Evolutionary conservation across 192 early-diverging fungal genomes (phyloP), one percentile per base, ranked within the genome.

Genomic region (Gigaspora rosea): DNA sequence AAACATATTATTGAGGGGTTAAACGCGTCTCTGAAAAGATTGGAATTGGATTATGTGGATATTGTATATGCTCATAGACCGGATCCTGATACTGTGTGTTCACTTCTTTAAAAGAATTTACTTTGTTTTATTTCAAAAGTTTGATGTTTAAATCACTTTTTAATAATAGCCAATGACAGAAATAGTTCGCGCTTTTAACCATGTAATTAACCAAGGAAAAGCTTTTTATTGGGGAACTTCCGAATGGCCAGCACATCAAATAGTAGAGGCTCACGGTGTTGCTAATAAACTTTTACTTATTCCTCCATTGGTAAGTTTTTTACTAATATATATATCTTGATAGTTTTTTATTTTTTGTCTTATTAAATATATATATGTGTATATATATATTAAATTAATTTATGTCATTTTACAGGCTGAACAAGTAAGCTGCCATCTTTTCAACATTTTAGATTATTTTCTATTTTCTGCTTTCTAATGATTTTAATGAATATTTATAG

Each of bases 1-100:
- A 96, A 96, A 76, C 93, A 96, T 81, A 90, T 95, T 47, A 84
- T 95, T 74, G 93, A 95, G 69, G 94, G 94, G 22, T 84, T 89
- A 18, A 83, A 87, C 20, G 93, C 92, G 1, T 92, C 86, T 22
- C 83, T 94, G 46, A 88, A 88, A 62, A 87, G 94, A 13, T 82
- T 94, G 46, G 85, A 91, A 63, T 78, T 94, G 66, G 91, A 91
- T 49, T 91, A 94, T 84, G 91, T 92, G 12, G 89, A 94, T 83
- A 76, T 94, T 12, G 82, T 95, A 51, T 94, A 89, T 81, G 94
- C 94, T 22, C 94, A 96, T 78, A 83, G 94, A 36, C 94, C 93
- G 13, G 94, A 92, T 77, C 67, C 73, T 12, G 83, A 86, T 70
- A 91, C 89, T 50, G 80, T 81, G 74, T 58, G 54, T 27, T 47